These are phyloP conservation scores for Raphidocelis subcapitata DNA, from an alignment of 139 green algal genomes.

Conservation along the genomic window DNA sequence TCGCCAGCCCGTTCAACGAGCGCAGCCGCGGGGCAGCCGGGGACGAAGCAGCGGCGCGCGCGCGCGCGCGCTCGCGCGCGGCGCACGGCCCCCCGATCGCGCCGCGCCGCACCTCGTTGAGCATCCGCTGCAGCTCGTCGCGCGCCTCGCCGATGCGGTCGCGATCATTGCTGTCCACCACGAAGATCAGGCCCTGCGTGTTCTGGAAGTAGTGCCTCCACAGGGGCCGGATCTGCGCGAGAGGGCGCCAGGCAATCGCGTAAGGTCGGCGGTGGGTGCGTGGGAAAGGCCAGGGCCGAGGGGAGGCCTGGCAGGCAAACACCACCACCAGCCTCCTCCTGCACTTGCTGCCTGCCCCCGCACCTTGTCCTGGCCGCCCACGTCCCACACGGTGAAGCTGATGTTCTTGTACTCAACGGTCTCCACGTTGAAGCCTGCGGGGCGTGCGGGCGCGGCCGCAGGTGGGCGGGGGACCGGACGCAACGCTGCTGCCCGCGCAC, in stretches of 20 bases:
- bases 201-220: conserved; percentile 99
- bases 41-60: no score
- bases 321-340: no score
- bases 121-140: conserved; percentile 98
- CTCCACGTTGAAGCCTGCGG: conserved; percentile 81
- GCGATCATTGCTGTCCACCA: conserved; percentile 97
- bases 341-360: conserved; percentile 10
- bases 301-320: no score
- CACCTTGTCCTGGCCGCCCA: conserved; percentile 96
- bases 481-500: background rate
- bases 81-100: no score
- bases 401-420: conserved; percentile 60
- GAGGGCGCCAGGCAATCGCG: no score
- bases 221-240: conserved; percentile 46
- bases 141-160: conserved; percentile 93
- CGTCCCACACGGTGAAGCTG: conserved; percentile 60
- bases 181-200: conserved; percentile 99
- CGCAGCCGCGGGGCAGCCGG: no score
- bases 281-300: no score
- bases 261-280: background rate
- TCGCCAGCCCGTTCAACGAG: no score
- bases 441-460: no score
- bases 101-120: conserved; percentile 82
- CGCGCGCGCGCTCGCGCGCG: no score
- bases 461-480: no score